phyloP scores from a whole-genome alignment of 2,329 filamentous ascomycete genomes.

The Diaporthe helianthi region DNA sequence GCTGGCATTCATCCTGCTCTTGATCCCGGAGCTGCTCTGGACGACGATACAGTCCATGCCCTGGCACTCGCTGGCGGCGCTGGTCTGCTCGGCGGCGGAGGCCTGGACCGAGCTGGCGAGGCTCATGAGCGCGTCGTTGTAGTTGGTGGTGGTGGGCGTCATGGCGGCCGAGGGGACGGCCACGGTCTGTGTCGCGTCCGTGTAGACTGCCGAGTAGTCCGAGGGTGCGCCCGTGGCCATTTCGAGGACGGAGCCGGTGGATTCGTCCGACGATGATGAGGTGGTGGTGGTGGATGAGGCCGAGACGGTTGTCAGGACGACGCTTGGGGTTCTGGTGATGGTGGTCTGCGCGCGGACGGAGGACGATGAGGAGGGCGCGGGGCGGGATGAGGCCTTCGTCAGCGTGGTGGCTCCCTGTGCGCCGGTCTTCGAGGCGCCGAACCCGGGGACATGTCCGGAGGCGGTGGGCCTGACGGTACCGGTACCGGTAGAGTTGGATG shows the following conservation, averaged over 20 bases:
- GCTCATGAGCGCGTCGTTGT: slow-evolving; percentile 24
- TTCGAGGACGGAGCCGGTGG: slow-evolving; percentile 17
- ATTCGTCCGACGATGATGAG: background rate
- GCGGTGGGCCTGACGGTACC: background rate
- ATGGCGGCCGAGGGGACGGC: slow-evolving; percentile 15
- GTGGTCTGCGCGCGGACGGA: slow-evolving; percentile 19
- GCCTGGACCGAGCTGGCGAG: slow-evolving; percentile 16
- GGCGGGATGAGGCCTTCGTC: background rate
- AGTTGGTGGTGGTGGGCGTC: background rate
- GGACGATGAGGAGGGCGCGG: background rate
- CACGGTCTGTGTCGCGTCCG: slow-evolving; percentile 21
- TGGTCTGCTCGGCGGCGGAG: background rate
- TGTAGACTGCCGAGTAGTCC: slow-evolving; percentile 1
- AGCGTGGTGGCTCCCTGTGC: background rate
- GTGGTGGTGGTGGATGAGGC: background rate
- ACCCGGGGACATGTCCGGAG: background rate
- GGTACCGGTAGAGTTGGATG: slow-evolving; percentile 10
- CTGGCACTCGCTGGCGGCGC: background rate
- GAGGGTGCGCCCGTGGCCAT: slow-evolving; percentile 25
- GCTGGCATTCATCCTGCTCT: slow-evolving; percentile 14
- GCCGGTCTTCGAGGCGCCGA: background rate
- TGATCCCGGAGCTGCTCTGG: slow-evolving; percentile 27
- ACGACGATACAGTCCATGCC: slow-evolving; percentile 34
- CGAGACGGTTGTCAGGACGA: slow-evolving; percentile 11
- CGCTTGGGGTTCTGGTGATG: slow-evolving; percentile 18